Evolutionary conservation across 1,284 basidiomycete genomes (phyloP), one percentile per base, ranked within the genome.

Genomic region (Stygiomarasmius scandens): DNA sequence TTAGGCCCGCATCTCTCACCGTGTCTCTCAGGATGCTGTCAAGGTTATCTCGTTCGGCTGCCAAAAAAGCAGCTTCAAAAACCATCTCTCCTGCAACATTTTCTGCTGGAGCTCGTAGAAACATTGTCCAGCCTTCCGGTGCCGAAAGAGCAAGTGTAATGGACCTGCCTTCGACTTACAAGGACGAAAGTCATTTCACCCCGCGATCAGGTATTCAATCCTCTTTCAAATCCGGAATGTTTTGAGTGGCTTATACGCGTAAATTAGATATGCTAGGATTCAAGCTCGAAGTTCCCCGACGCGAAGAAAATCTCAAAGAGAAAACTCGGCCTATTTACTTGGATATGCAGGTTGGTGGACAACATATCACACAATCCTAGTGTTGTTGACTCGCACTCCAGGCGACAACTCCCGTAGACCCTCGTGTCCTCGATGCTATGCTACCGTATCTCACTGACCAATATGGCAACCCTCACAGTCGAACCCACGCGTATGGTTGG

Each of bases 401-500:
- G 90, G 95, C 97, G 5, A 99, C 97, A 2, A 98, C 97, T 4
- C 97, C 97, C 19, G 88, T 98, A 60, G 97, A 99, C 72, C 97
- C 97, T 27, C 89, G 97, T 58, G 97, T 99, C 3, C 82, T 99
- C 58, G 97, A 99, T 74, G 89, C 92, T 25, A 99, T 99, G 96
- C 80, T 99, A 54, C 97, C 97, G 0, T 98, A 86, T 74, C 79
- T 96, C 66, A 97, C 96, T 14, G 95, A 99, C 73, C 94, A 96
- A 73, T 99, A 92, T 69, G 97, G 97, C 6, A 99, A 99, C 76
- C 97, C 97, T 9, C 97, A 99, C 70, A 96, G 93, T 69, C 87
- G 96, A 59, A 99, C 97, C 27, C 97, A 99, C 73, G 95, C 96
- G 0, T 99, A 98, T 73, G 97, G 97, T 5, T 99, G 97, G 97